Evolutionary conservation across 2,329 filamentous ascomycete genomes (phyloP), one percentile per base, ranked within the genome.

Genomic region (Boeremia exigua): DNA sequence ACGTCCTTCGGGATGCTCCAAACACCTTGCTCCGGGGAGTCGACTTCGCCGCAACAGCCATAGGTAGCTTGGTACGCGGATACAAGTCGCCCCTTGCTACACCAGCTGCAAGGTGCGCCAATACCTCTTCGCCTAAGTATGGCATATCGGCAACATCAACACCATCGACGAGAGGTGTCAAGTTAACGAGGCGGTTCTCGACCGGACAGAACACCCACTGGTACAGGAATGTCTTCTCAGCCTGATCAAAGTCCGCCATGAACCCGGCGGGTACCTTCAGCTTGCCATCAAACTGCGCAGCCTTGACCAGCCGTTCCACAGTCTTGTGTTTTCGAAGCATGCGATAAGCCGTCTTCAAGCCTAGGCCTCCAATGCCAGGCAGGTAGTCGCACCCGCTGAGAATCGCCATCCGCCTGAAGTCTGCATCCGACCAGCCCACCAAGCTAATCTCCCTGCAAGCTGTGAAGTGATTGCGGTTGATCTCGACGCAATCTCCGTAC

Each of bases 351-450:
- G 93, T 98, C 80, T 97, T 98, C 52, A 99, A 76, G 0, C 95
- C 95, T 76, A 99, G 86, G 46, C 89, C 89, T 53, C 86, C 88
- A 59, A 99, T 90, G 55, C 89, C 90, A 2, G 88, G 81, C n/a
- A 98, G 83, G 74, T 99, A 99, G 73, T 99, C 95, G 72, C 95
- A 99, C 7, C 95, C 95, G 71, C 92, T 96, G 56, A 99, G 79
- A 63, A 99, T 99, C 36, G 93, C 92, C 95, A 99, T 99, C 48
- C 87, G 88, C 56, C 95, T 86, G 68, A 99, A 99, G 64, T 97
- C 91, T 9, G 83, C 82, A 73, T 98, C 94, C 2, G 91, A 90
- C 94, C 94, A 99, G 7, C 93, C 94, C 4, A 92, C 89, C 36
- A 99, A 79, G 49, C 89, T 96, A 44, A 98, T 84, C 62, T 97